Evolutionary conservation across 768 basidiomycete genomes (phyloP).

Genomic region (Leucocoprinus leucothites): DNA sequence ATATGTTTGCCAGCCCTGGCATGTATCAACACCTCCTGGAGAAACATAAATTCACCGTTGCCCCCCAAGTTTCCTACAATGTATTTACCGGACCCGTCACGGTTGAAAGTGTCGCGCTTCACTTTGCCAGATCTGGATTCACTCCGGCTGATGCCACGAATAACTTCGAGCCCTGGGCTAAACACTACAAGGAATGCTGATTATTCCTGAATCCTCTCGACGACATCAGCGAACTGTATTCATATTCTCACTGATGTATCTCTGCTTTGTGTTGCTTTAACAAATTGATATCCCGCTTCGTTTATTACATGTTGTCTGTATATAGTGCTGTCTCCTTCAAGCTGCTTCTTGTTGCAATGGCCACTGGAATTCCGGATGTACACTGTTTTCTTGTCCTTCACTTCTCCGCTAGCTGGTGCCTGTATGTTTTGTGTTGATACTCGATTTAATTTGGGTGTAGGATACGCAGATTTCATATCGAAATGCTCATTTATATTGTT

Average conservation of each 20-base stretch:
- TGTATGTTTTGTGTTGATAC: background rate
- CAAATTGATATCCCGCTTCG: no score
- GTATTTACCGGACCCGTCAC: conserved; percentile 32
- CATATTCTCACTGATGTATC: background rate
- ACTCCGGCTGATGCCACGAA: conserved; percentile 24
- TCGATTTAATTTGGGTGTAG: background rate
- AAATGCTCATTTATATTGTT: no score
- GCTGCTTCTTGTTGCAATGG: no score
- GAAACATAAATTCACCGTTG: conserved; percentile 30
- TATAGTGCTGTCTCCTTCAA: no score
- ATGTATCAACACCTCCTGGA: conserved; percentile 36
- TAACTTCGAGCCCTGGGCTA: conserved; percentile 22
- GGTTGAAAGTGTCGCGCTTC: conserved; percentile 32
- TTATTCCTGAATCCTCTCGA: background rate
- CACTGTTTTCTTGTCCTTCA: background rate
- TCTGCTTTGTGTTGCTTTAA: no score
- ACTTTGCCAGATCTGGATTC: conserved; percentile 41
- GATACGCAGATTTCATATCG: no score
- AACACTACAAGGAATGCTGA: conserved; percentile 15
- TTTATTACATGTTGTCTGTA: no score
- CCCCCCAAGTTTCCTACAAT: conserved; percentile 26
- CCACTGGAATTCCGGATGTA: no score
- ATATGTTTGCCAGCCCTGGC: conserved; percentile 38
- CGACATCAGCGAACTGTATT: no score
- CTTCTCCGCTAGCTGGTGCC: background rate